Percentiles rank a stretch among this genome's conserved stretches.
These are phyloP conservation scores for Erysimum cheiranthoides DNA, from an alignment of 345 rosid species.

Conservation along the genomic window DNA sequence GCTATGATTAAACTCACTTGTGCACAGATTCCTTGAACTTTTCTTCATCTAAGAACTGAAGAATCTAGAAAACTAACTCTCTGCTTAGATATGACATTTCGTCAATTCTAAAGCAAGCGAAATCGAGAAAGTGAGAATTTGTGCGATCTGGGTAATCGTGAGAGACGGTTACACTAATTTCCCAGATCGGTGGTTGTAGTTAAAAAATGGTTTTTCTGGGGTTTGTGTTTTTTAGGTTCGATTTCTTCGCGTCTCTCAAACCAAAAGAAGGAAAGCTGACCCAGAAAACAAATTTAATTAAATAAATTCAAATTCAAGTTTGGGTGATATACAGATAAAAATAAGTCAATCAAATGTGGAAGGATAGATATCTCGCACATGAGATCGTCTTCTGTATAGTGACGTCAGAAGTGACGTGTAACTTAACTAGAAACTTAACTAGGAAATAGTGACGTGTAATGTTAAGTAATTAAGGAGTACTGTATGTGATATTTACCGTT, in stretches of 20 bases:
- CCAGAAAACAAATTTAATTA: not conserved
- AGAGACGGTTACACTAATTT: constrained; percentile 25
- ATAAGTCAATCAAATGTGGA: too few species aligned
- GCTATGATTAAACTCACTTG: constrained; percentile 42
- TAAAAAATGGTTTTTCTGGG: constrained; percentile 35
- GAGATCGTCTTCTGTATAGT: too few species aligned
- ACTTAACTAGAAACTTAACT: too few species aligned
- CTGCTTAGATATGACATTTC: constrained; percentile 61
- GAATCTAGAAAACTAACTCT: constrained; percentile 59
- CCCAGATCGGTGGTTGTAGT: constrained; percentile 27
- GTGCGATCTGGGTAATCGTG: constrained; percentile 27
- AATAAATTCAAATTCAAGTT: constrained; percentile 12
- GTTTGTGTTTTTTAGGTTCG: constrained; percentile 23
- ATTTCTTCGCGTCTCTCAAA: constrained; percentile 33
- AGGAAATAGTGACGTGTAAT: too few species aligned
- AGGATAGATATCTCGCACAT: too few species aligned
- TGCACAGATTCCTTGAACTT: constrained; percentile 65
- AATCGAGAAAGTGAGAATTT: not conserved
- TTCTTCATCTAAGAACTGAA: constrained; percentile 66
- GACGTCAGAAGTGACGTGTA: too few species aligned
- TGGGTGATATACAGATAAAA: too few species aligned
- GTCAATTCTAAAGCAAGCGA: not conserved
- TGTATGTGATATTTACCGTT: too few species aligned
- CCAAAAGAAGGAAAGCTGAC: constrained; percentile 29
- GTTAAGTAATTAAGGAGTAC: too few species aligned